These are phyloP conservation scores for Umbelopsis isabellina DNA, from an alignment of 192 early-diverging fungal species.

Conservation along the genomic window DNA sequence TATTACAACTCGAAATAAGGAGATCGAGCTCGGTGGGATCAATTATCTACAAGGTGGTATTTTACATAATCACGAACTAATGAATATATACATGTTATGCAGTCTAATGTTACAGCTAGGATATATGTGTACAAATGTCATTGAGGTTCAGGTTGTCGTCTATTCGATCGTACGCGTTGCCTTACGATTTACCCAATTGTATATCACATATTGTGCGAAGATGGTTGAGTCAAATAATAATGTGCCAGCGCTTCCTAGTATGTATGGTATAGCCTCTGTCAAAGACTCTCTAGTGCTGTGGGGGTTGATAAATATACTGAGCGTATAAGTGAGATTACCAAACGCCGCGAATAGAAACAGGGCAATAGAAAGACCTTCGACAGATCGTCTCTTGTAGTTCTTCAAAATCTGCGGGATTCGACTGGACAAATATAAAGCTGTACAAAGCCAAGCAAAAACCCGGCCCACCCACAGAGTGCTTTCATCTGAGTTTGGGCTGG, in stretches of 20 bases:
- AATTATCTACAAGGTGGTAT: not conserved
- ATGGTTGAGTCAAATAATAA: constrained; percentile 70
- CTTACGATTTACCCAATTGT: not conserved
- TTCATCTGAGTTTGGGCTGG: not conserved
- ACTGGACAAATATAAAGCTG: constrained; percentile 64
- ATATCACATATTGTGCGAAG: constrained; percentile 49
- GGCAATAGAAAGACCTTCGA: constrained; percentile 68
- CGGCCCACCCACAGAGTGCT: constrained; percentile 44
- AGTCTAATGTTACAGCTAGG: not conserved
- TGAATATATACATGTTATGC: not conserved
- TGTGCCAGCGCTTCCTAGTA: constrained; percentile 71
- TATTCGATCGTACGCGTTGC: not conserved
- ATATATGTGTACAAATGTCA: too few relatives aligned
- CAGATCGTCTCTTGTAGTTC: constrained; percentile 63
- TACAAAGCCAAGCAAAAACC: constrained; percentile 68
- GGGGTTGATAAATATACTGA: constrained; percentile 51
- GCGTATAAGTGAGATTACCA: constrained; percentile 66
- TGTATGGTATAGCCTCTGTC: constrained; percentile 43
- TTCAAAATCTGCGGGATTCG: constrained; percentile 77
- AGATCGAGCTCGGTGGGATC: not conserved
- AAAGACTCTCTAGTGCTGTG: constrained; percentile 32
- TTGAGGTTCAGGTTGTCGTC: not conserved
- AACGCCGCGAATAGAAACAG: constrained; percentile 74
- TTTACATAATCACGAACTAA: not conserved
- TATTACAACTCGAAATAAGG: too few relatives aligned